A percentile compares a stretch with the other conserved stretches of the same genome.
phyloP scores from a whole-genome alignment of 2,329 filamentous ascomycete genomes.

The Venturia nashicola region DNA sequence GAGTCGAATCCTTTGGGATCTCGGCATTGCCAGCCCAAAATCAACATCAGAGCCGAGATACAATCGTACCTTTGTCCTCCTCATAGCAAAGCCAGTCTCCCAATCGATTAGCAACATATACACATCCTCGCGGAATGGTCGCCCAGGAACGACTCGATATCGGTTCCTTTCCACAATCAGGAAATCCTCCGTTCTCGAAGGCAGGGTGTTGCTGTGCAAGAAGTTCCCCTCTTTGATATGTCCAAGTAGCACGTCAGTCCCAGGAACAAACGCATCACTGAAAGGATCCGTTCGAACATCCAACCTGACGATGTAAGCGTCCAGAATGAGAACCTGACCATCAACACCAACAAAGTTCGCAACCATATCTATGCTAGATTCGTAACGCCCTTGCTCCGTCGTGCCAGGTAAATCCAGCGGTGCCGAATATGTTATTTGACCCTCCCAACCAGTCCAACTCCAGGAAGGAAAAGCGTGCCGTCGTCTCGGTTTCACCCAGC shows the following conservation, averaged over 20 bases:
- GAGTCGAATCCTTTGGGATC: not conserved
- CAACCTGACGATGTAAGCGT: not conserved
- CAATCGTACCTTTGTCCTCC: conserved; percentile 7
- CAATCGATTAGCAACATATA: conserved; percentile 7
- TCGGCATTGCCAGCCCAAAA: not conserved
- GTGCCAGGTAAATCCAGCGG: not conserved
- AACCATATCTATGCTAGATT: not conserved
- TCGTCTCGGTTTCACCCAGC: not conserved
- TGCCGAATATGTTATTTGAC: not conserved
- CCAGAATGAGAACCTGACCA: not conserved
- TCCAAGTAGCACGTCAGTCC: conserved; percentile 1
- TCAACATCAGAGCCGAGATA: not conserved
- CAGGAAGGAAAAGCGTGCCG: conserved; percentile 4
- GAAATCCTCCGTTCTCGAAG: not conserved
- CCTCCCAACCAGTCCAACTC: conserved; percentile 8
- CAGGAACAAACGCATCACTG: conserved; percentile 4
- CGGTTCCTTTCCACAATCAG: conserved; percentile 1
- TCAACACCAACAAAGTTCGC: not conserved
- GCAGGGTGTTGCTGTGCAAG: not conserved
- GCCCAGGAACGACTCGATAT: not conserved
- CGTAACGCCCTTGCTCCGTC: not conserved
- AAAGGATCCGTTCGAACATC: conserved; percentile 3
- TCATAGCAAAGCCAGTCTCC: not conserved
- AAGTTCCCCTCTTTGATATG: not conserved
- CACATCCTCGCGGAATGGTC: not conserved